Percentiles rank a stretch among this genome's conserved stretches.
These are phyloP conservation scores for Sugiyamaella valdiviana DNA, from an alignment of 805 yeast genomes.

Conservation along the genomic window DNA sequence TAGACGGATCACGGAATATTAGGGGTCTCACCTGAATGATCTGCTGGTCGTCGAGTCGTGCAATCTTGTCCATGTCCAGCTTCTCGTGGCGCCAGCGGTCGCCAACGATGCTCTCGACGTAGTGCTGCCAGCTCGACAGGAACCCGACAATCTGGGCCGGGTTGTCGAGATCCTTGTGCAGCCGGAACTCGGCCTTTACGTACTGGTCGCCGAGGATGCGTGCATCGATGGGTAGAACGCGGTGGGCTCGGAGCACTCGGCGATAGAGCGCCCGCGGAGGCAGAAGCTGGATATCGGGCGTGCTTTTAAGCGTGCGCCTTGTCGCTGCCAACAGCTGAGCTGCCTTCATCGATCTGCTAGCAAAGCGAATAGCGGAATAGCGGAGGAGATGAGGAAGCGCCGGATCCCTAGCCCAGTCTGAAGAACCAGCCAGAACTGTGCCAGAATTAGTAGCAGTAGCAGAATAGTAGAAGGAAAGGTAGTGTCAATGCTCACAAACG, in stretches of 20 bases:
- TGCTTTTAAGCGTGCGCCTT: slow-evolving; percentile 9
- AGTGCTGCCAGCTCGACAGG: slow-evolving; percentile 81
- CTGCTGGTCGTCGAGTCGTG: slow-evolving; percentile 87
- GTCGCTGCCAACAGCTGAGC: slow-evolving; percentile 10
- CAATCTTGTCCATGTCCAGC: slow-evolving; percentile 58
- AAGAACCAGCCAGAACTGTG: no score
- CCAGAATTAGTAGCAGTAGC: no score
- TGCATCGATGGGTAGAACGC: slow-evolving; percentile 56
- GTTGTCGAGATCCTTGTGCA: slow-evolving; percentile 74
- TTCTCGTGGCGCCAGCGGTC: slow-evolving; percentile 60
- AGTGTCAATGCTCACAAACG: no score
- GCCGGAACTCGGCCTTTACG: slow-evolving; percentile 81
- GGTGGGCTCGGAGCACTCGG: slow-evolving; percentile 77
- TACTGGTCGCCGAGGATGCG: slow-evolving; percentile 83
- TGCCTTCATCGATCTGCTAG: background rate
- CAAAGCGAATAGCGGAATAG: no score
- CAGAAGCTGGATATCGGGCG: slow-evolving; percentile 35
- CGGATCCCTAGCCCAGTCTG: no score
- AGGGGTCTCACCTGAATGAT: slow-evolving; percentile 51
- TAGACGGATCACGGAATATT: background rate
- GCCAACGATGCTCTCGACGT: slow-evolving; percentile 34
- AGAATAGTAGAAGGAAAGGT: no score
- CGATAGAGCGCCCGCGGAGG: slow-evolving; percentile 81
- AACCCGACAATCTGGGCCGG: slow-evolving; percentile 94
- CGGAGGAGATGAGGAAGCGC: no score